phyloP scores from a whole-genome alignment of 2,329 filamentous ascomycete species.

The Dothidotthia symphoricarpi region DNA sequence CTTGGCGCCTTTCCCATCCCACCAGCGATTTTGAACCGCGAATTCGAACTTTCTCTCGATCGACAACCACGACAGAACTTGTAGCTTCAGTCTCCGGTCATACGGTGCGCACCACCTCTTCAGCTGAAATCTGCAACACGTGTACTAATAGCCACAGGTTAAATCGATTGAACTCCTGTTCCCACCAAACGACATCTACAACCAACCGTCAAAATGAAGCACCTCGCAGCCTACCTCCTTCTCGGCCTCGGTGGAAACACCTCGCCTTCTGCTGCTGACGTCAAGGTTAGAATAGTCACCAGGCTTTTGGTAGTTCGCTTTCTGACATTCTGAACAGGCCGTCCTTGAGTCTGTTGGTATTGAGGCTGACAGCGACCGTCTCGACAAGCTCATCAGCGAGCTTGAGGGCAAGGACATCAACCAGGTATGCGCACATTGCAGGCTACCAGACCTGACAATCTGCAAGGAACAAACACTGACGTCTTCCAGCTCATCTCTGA shows the following conservation, averaged over 20 bases:
- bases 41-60: conserved; percentile 31
- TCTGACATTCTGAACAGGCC: conserved; percentile 52
- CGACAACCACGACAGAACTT: conserved; percentile 62
- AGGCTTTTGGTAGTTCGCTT: not conserved
- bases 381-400: conserved; percentile 84
- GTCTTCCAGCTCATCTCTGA: conserved; percentile 75
- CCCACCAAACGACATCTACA: conserved; percentile 35
- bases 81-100: conserved; percentile 99
- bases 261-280: conserved; percentile 78
- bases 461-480: conserved; percentile 33
- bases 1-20: conserved; percentile 10
- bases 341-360: conserved; percentile 94
- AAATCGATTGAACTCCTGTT: conserved; percentile 99
- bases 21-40: conserved; percentile 11
- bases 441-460: conserved; percentile 20
- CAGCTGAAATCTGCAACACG: not conserved
- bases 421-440: conserved; percentile 62
- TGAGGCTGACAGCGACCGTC: conserved; percentile 82
- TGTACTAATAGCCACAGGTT: conserved; percentile 35
- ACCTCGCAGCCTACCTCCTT: conserved; percentile 98
- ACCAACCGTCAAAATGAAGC: conserved; percentile 81
- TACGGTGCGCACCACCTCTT: conserved; percentile 60
- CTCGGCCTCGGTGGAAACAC: conserved; percentile 90
- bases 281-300: conserved; percentile 48
- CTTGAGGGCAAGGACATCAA: conserved; percentile 88